Evolutionary conservation across 768 basidiomycete species (phyloP).

Genomic region (Ramaria sp.): DNA sequence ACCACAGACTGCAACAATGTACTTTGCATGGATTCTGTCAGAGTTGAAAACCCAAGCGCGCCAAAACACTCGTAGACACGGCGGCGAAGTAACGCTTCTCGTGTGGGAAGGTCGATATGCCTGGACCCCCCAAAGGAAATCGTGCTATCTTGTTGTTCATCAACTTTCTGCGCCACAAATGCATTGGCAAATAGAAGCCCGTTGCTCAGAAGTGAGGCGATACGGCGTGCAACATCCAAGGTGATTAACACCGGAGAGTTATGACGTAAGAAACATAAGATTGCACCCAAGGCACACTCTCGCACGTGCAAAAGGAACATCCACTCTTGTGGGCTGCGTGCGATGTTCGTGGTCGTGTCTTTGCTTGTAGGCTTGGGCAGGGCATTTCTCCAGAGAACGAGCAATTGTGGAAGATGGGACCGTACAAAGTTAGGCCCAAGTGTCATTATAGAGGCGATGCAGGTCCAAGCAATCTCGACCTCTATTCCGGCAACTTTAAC

Average conservation of each 20-base stretch:
- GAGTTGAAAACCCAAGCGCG: conserved; percentile 64
- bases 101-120: conserved; percentile 54
- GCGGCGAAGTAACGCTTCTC: conserved; percentile 75
- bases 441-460: conserved; percentile 83
- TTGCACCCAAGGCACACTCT: conserved; percentile 82
- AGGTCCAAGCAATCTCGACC: conserved; percentile 90
- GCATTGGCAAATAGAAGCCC: conserved; percentile 82
- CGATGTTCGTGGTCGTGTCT: conserved; percentile 50
- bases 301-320: conserved; percentile 83
- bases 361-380: conserved; percentile 91
- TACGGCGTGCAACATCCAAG: conserved; percentile 81
- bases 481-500: conserved; percentile 72
- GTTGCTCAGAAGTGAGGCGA: conserved; percentile 80
- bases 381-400: conserved; percentile 96
- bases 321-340: conserved; percentile 73
- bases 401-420: conserved; percentile 83
- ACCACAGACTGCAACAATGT: conserved; percentile 74
- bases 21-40: conserved; percentile 76
- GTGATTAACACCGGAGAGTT: conserved; percentile 70
- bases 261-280: conserved; percentile 78
- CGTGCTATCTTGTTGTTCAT: conserved; percentile 44
- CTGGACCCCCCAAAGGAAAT: conserved; percentile 20
- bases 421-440: conserved; percentile 91
- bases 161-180: conserved; percentile 62
- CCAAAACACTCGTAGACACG: conserved; percentile 87